A percentile compares a stretch with the other conserved stretches of the same genome.
Evolutionary conservation across 441 rosid genomes (phyloP).

Genomic region (Brassica hybrid): DNA sequence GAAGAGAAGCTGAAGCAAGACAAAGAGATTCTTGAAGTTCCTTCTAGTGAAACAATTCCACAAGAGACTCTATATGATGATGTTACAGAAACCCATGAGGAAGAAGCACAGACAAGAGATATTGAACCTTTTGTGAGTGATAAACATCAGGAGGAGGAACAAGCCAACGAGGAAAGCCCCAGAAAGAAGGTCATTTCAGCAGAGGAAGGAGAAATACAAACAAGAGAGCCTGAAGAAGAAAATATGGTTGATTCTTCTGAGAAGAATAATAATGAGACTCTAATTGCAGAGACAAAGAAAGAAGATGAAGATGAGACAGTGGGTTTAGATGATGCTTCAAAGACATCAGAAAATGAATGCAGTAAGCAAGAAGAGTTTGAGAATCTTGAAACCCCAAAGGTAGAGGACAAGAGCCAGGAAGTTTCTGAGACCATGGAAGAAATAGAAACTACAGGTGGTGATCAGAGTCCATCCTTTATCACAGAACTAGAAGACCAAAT

Average conservation of each 20-base stretch:
- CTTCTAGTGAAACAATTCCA: not conserved
- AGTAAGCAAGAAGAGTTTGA: slow-evolving; percentile 15
- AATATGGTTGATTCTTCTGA: not conserved
- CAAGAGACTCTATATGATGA: not conserved
- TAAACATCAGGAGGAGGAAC: slow-evolving; percentile 8
- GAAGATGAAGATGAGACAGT: slow-evolving; percentile 15
- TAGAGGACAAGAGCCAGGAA: slow-evolving; percentile 36
- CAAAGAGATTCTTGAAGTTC: slow-evolving; percentile 21
- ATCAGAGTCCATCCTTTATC: slow-evolving; percentile 31
- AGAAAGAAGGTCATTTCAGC: not conserved
- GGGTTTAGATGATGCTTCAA: slow-evolving; percentile 1
- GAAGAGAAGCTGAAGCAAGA: slow-evolving; percentile 20
- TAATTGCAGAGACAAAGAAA: slow-evolving; percentile 11
- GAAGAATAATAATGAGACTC: too few species aligned
- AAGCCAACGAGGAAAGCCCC: slow-evolving; percentile 7
- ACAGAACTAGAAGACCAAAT: slow-evolving; percentile 37
- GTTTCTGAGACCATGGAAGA: slow-evolving; percentile 3
- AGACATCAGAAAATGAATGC: not conserved
- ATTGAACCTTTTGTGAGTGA: slow-evolving; percentile 15
- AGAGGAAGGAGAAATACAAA: slow-evolving; percentile 16
- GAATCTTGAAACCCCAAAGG: slow-evolving; percentile 26
- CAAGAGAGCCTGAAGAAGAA: slow-evolving; percentile 14
- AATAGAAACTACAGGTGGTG: slow-evolving; percentile 2
- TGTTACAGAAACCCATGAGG: not conserved
- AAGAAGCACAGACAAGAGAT: slow-evolving; percentile 9